Evolutionary conservation across 1,284 basidiomycete species (phyloP).

Genomic region (Prillingera fragicola): DNA sequence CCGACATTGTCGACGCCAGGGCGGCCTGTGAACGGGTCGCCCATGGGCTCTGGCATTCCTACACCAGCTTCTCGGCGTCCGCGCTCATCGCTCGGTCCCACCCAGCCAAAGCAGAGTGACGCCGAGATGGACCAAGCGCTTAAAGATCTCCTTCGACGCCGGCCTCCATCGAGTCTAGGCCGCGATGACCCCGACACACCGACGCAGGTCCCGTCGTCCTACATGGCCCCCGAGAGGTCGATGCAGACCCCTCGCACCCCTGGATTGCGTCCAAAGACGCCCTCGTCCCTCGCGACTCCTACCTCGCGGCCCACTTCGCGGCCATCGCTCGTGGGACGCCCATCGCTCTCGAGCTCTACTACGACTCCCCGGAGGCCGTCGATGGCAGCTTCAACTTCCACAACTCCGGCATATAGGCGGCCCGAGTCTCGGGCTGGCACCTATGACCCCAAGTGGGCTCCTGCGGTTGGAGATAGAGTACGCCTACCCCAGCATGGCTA

Average conservation of each 20-base stretch:
- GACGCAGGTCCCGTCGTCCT: conserved; percentile 14
- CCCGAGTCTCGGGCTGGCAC: conserved; percentile 36
- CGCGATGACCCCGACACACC: conserved; percentile 33
- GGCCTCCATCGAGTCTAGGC: conserved; percentile 21
- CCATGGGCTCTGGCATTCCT: conserved; percentile 31
- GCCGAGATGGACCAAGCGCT: conserved; percentile 37
- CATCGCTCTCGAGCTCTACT: conserved; percentile 27
- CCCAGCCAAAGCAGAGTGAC: conserved; percentile 15
- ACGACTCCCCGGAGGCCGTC: conserved; percentile 29
- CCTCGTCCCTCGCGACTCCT: conserved; percentile 23
- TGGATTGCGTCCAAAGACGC: conserved; percentile 26
- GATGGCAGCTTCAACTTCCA: conserved; percentile 31
- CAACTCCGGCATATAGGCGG: conserved; percentile 31
- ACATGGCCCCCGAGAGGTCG: conserved; percentile 5
- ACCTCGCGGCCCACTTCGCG: conserved; percentile 28
- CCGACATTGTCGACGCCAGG: conserved; percentile 40
- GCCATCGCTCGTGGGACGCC: conserved; percentile 24
- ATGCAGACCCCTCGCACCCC: conserved; percentile 32
- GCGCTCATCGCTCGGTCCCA: conserved; percentile 41
- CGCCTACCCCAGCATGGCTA: conserved; percentile 71
- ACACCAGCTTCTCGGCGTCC: conserved; percentile 37
- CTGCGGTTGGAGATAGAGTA: conserved; percentile 65
- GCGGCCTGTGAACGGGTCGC: conserved; percentile 18
- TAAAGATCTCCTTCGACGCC: conserved; percentile 30
- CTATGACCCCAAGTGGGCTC: conserved; percentile 25